Percentiles rank a stretch among this genome's conserved stretches.
These are phyloP conservation scores for Neurospora sp. DNA, from an alignment of 495 filamentous ascomycete species.

Conservation along the genomic window DNA sequence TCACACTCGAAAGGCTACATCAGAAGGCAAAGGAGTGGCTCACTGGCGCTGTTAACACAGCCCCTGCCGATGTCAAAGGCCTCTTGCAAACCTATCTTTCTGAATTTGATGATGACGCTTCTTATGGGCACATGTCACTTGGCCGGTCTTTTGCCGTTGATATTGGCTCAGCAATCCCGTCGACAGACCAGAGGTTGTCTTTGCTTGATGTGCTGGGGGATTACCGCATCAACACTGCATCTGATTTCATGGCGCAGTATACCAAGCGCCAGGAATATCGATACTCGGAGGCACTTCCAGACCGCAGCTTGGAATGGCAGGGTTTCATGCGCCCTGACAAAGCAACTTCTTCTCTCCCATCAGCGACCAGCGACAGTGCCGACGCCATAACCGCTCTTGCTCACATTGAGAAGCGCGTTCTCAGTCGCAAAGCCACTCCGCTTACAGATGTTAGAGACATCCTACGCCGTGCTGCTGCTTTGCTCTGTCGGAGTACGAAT, in stretches of 20 bases:
- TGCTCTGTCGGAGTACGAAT: slow-evolving; percentile 64
- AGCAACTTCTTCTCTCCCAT: slow-evolving; percentile 29
- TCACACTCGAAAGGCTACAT: slow-evolving; percentile 69
- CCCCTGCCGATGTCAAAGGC: slow-evolving; percentile 91
- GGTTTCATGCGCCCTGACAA: slow-evolving; percentile 43
- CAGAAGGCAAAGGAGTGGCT: slow-evolving; percentile 74
- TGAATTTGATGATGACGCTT: slow-evolving; percentile 78
- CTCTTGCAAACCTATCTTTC: slow-evolving; percentile 91
- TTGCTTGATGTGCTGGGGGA: slow-evolving; percentile 63
- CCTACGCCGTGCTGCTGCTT: slow-evolving; percentile 68
- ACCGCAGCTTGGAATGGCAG: slow-evolving; percentile 52
- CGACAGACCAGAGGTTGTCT: slow-evolving; percentile 75
- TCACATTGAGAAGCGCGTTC: slow-evolving; percentile 57
- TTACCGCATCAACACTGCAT: slow-evolving; percentile 74
- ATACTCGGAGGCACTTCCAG: slow-evolving; percentile 59
- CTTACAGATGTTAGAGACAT: slow-evolving; percentile 67
- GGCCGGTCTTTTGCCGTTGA: slow-evolving; percentile 93
- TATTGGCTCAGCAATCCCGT: slow-evolving; percentile 79
- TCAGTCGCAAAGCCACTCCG: slow-evolving; percentile 54
- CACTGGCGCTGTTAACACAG: slow-evolving; percentile 63
- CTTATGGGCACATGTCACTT: slow-evolving; percentile 79
- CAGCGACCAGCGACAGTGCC: slow-evolving; percentile 37
- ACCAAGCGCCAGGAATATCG: slow-evolving; percentile 94
- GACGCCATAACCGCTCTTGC: slow-evolving; percentile 50
- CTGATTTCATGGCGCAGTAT: slow-evolving; percentile 92